Evolutionary conservation across 23 red algal species (phyloP).

Genomic region (Gracilaria domingensis): DNA sequence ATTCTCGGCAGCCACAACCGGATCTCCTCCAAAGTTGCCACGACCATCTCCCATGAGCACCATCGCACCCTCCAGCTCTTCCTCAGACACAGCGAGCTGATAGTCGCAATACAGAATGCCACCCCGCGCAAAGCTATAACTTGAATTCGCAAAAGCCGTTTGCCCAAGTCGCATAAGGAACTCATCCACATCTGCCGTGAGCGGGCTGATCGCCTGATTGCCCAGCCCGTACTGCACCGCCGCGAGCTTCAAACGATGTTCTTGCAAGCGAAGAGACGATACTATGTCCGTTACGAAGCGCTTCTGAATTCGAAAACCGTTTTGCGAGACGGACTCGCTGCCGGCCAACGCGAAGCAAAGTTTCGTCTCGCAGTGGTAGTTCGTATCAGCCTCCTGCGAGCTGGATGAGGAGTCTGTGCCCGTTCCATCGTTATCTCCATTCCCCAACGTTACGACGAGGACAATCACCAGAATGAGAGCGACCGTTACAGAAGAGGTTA

Average conservation of each 20-base stretch:
- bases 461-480: too few species aligned
- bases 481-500: too few species aligned
- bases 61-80: background rate
- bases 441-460: too few species aligned
- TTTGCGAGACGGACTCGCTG: too few species aligned
- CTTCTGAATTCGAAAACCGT: too few species aligned
- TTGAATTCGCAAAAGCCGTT: background rate
- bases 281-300: too few species aligned
- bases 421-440: too few species aligned
- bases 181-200: background rate
- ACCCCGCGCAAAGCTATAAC: background rate
- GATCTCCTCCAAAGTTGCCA: background rate
- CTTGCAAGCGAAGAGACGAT: too few species aligned
- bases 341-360: too few species aligned
- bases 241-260: background rate
- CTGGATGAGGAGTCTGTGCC: too few species aligned
- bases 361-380: too few species aligned
- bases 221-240: background rate
- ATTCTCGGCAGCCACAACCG: background rate
- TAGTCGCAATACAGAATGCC: background rate
- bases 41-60: conserved; percentile 28
- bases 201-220: background rate
- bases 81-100: background rate
- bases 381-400: too few species aligned
- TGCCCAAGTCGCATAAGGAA: background rate